Evolutionary conservation across 352 stramenopile species (phyloP).

Genomic region (Globisporangium camurandrum): DNA sequence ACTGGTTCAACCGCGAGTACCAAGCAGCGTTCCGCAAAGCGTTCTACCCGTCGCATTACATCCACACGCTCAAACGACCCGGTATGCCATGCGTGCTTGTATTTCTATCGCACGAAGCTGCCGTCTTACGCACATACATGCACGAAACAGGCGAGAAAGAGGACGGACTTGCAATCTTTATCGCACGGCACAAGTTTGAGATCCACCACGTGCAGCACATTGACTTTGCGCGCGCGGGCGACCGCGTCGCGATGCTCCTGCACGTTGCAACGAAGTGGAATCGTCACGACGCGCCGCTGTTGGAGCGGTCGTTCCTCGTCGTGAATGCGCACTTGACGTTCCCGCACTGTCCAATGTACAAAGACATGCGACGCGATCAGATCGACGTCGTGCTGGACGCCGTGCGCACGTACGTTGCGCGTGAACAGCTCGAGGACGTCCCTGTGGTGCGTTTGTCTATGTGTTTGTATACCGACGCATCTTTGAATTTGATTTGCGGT

Average conservation of each 20-base stretch:
- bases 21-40: slow-evolving; percentile 51
- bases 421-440: slow-evolving; percentile 55
- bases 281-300: slow-evolving; percentile 26
- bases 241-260: slow-evolving; percentile 78
- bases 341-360: slow-evolving; percentile 73
- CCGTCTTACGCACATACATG: not conserved
- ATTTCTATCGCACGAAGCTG: not conserved
- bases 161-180: slow-evolving; percentile 74
- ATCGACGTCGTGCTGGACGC: slow-evolving; percentile 72
- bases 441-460: slow-evolving; percentile 35
- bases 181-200: slow-evolving; percentile 68
- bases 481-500: too few relatives aligned
- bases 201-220: slow-evolving; percentile 76
- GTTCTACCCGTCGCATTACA: slow-evolving; percentile 55
- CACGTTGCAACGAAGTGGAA: slow-evolving; percentile 82
- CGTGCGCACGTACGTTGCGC: slow-evolving; percentile 55
- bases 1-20: slow-evolving; percentile 81
- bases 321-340: slow-evolving; percentile 85
- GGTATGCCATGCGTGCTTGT: slow-evolving; percentile 11
- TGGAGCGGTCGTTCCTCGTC: slow-evolving; percentile 70
- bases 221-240: slow-evolving; percentile 59
- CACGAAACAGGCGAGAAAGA: slow-evolving; percentile 43
- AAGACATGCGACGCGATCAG: slow-evolving; percentile 67
- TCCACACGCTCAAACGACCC: slow-evolving; percentile 70
- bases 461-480: not conserved